phyloP scores from a whole-genome alignment of 768 basidiomycete species.

The Boletus pseudo-olivaceus region DNA sequence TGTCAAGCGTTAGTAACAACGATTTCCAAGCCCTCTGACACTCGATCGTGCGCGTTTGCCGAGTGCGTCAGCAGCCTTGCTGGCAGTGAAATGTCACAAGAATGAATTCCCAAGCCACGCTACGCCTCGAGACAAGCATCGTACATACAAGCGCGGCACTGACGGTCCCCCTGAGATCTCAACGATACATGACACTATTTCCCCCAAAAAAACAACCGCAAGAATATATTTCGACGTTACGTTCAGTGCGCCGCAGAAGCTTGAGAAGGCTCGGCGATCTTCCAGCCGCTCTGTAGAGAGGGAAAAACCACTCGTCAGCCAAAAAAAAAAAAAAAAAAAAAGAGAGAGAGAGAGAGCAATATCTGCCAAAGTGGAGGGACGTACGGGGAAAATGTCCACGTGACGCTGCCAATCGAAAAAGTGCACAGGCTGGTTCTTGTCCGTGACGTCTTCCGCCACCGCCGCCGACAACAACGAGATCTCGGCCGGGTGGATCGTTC shows the following conservation, averaged over 20 bases:
- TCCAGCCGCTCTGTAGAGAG: constrained; percentile 5
- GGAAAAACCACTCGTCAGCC: background rate
- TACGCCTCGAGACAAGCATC: background rate
- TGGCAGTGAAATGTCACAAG: no score
- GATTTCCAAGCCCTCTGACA: no score
- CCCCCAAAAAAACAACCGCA: background rate
- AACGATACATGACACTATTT: background rate
- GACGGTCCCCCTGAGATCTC: background rate
- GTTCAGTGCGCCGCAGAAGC: background rate
- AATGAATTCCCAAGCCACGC: no score
- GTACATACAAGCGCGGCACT: background rate
- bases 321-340: background rate
- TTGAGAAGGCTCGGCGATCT: background rate
- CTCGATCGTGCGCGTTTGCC: no score
- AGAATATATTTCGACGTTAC: background rate
- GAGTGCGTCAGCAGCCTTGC: no score
- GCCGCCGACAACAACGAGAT: constrained; percentile 21
- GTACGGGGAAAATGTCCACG: constrained; percentile 19
- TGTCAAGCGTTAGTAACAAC: no score
- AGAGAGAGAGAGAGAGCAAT: background rate
- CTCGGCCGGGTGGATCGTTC: constrained; percentile 18
- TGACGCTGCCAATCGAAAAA: constrained; percentile 25
- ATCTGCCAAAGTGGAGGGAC: background rate
- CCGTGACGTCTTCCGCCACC: constrained; percentile 16
- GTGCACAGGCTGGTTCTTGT: constrained; percentile 16